These are phyloP conservation scores for Nakazawaea pomicola DNA, from an alignment of 805 yeast species.

Conservation along the genomic window DNA sequence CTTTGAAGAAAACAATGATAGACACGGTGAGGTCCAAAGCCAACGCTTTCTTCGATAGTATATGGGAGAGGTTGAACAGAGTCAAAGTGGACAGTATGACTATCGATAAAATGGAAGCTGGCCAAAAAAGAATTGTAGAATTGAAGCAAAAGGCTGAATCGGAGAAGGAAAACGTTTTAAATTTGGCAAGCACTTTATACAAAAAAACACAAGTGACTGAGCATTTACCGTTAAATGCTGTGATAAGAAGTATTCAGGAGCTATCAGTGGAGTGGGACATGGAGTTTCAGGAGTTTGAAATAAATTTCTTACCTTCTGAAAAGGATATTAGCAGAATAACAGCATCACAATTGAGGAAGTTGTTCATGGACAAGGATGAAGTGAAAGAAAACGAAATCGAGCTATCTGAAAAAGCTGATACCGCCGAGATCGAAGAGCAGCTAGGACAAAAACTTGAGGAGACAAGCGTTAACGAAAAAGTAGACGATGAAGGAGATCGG, in stretches of 20 bases:
- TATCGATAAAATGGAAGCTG: slow-evolving; percentile 66
- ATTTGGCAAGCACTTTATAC: slow-evolving; percentile 48
- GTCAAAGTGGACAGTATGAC: slow-evolving; percentile 77
- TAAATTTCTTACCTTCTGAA: slow-evolving; percentile 79
- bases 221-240: slow-evolving; percentile 64
- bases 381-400: slow-evolving; percentile 11
- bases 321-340: slow-evolving; percentile 89
- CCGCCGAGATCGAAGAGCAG: slow-evolving; percentile 12
- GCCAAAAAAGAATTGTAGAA: slow-evolving; percentile 52
- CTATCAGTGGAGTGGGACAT: slow-evolving; percentile 83
- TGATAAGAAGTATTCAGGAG: slow-evolving; percentile 70
- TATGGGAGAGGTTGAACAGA: slow-evolving; percentile 60
- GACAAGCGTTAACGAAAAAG: slow-evolving; percentile 15
- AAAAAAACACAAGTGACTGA: slow-evolving; percentile 53
- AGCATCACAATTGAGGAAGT: slow-evolving; percentile 74
- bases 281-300: slow-evolving; percentile 78
- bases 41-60: slow-evolving; percentile 63
- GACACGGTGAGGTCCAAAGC: slow-evolving; percentile 49
- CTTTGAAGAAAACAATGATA: slow-evolving; percentile 60
- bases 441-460: slow-evolving; percentile 16
- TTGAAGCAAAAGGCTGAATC: slow-evolving; percentile 45
- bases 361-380: slow-evolving; percentile 53
- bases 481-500: slow-evolving; percentile 11
- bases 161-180: slow-evolving; percentile 44
- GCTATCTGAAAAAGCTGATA: slow-evolving; percentile 11